These are phyloP conservation scores for Aureobasidium sp. DNA, from an alignment of 2,329 filamentous ascomycete genomes.

Conservation along the genomic window DNA sequence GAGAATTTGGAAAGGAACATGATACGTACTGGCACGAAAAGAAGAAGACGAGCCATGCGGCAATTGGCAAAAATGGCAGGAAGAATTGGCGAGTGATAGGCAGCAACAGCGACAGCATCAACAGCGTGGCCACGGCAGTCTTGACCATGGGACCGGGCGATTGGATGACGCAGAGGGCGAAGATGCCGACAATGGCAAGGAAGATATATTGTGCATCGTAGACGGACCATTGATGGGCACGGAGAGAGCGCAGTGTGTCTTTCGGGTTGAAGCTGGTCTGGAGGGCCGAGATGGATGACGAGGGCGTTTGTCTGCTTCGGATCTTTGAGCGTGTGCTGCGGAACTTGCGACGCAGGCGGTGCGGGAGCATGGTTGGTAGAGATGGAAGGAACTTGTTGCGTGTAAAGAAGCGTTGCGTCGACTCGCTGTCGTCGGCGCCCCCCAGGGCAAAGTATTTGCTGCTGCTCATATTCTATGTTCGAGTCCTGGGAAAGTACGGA, in stretches of 20 bases:
- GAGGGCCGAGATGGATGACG: conserved; percentile 66
- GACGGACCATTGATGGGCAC: conserved; percentile 69
- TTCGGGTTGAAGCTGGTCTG: conserved; percentile 76
- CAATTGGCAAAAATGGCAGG: conserved; percentile 76
- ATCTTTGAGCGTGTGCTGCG: conserved; percentile 56
- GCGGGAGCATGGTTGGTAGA: conserved; percentile 51
- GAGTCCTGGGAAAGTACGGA: background rate
- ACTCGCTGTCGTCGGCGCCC: conserved; percentile 20
- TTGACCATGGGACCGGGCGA: conserved; percentile 71
- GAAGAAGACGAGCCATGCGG: conserved; percentile 84
- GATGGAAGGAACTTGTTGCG: conserved; percentile 38
- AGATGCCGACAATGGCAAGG: conserved; percentile 66
- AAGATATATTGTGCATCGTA: conserved; percentile 82
- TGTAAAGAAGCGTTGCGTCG: conserved; percentile 35
- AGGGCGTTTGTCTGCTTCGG: conserved; percentile 58
- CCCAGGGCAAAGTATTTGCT: conserved; percentile 18
- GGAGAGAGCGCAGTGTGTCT: conserved; percentile 69
- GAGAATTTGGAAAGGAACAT: background rate
- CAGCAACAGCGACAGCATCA: conserved; percentile 66
- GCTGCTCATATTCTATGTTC: background rate
- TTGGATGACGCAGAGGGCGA: conserved; percentile 76
- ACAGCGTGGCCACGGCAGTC: conserved; percentile 59
- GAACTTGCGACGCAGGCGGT: conserved; percentile 59
- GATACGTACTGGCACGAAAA: conserved; percentile 79
- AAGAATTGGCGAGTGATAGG: conserved; percentile 88